phyloP scores from a whole-genome alignment of 1,139 yeast species.

The Groenewaldozyma auringiensis region DNA sequence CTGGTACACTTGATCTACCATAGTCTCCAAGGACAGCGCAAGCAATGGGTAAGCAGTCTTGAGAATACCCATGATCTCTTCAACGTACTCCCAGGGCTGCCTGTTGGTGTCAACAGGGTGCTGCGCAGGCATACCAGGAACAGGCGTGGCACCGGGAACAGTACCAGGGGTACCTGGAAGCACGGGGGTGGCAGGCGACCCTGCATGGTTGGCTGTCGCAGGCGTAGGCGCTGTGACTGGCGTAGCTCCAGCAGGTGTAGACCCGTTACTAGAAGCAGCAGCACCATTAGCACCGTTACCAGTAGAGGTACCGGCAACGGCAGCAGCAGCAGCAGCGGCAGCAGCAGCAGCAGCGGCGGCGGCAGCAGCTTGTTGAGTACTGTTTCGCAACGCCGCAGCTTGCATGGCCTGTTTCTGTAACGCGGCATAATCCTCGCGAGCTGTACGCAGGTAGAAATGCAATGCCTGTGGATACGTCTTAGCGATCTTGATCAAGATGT shows the following conservation, averaged over 20 bases:
- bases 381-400: conserved; percentile 30
- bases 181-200: conserved; percentile 10
- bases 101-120: conserved; percentile 21
- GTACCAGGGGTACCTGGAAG: conserved; percentile 10
- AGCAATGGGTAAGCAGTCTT: conserved; percentile 94
- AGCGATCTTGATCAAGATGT: conserved; percentile 83
- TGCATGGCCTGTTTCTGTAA: conserved; percentile 74
- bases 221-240: conserved; percentile 12
- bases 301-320: conserved; percentile 7
- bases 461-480: conserved; percentile 96
- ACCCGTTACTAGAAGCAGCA: conserved; percentile 11
- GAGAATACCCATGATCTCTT: conserved; percentile 87
- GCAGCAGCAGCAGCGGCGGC: conserved; percentile 10
- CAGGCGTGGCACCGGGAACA: conserved; percentile 4
- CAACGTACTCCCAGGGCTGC: conserved; percentile 93
- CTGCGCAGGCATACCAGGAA: conserved; percentile 7
- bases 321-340: conserved; percentile 10
- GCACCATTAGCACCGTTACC: conserved; percentile 11
- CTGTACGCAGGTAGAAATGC: conserved; percentile 90
- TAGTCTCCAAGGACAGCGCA: conserved; percentile 86
- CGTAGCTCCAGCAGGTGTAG: conserved; percentile 13
- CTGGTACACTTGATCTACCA: conserved; percentile 92
- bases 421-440: conserved; percentile 87
- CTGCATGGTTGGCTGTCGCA: conserved; percentile 8
- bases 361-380: conserved; percentile 8